A percentile compares a stretch with the other conserved stretches of the same genome.
phyloP scores from a whole-genome alignment of 2,329 filamentous ascomycete species.

The Zymoseptoria passerinii region DNA sequence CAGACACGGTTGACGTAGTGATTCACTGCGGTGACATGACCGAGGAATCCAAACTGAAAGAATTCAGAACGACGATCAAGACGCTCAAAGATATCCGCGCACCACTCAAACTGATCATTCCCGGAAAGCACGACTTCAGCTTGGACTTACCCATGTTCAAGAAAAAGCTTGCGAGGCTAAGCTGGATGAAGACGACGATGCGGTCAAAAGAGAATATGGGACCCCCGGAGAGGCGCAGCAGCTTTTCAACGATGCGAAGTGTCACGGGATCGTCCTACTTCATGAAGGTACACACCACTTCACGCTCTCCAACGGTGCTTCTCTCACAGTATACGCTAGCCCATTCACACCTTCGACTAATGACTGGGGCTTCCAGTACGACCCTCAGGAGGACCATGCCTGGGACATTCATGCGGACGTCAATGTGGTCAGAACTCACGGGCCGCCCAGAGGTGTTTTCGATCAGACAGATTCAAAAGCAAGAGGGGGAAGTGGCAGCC shows the following conservation, averaged over 20 bases:
- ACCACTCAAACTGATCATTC: constrained; percentile 53
- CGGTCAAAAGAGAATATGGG: constrained; percentile 8
- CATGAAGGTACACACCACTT: constrained; percentile 46
- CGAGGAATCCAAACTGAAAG: constrained; percentile 38
- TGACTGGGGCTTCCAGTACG: constrained; percentile 48
- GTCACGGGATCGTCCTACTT: constrained; percentile 46
- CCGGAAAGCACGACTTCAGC: constrained; percentile 55
- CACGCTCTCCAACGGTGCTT: constrained; percentile 41
- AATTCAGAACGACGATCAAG: constrained; percentile 41
- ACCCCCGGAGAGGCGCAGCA: constrained; percentile 10
- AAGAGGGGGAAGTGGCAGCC: constrained; percentile 47
- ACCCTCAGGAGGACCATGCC: constrained; percentile 38
- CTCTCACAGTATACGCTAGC: constrained; percentile 46
- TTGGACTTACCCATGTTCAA: constrained; percentile 36
- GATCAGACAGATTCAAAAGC: constrained; percentile 34
- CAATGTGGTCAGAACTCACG: constrained; percentile 55
- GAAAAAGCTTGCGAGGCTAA: constrained; percentile 3
- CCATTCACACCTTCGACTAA: constrained; percentile 47
- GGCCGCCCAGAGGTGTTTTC: constrained; percentile 45
- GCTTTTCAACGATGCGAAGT: constrained; percentile 28
- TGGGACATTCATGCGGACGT: constrained; percentile 30
- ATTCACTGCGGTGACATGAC: constrained; percentile 55
- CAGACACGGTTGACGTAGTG: constrained; percentile 46
- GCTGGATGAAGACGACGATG: background rate
- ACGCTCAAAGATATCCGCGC: constrained; percentile 44